Evolutionary conservation across 2,329 filamentous ascomycete genomes (phyloP).

Genomic region (Botrytis pseudocinerea): DNA sequence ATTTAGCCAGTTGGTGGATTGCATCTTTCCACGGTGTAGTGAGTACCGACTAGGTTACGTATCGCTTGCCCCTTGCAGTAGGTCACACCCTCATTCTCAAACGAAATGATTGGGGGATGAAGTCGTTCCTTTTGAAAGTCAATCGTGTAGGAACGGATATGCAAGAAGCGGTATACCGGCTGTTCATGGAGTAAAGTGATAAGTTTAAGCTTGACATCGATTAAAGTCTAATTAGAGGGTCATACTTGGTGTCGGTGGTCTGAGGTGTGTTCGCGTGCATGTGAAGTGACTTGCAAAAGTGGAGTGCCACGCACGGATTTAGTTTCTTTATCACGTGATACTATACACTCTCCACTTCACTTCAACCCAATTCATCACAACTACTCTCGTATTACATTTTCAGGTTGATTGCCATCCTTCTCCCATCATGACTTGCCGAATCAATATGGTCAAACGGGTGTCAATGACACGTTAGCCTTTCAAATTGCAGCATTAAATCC

Average conservation of each 20-base stretch:
- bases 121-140: neutral
- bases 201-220: neutral
- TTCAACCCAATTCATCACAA: neutral
- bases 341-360: fast-evolving
- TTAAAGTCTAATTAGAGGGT: neutral
- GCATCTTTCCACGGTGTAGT: neutral
- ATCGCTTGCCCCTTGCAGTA: neutral
- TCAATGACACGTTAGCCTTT: neutral
- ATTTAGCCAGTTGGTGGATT: neutral
- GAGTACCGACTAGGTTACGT: neutral
- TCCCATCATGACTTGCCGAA: neutral
- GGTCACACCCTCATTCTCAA: neutral
- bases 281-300: neutral
- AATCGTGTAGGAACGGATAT: neutral
- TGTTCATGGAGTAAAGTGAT: neutral
- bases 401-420: fast-evolving
- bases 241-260: neutral
- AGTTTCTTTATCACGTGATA: neutral
- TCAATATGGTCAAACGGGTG: fast-evolving
- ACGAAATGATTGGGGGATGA: neutral
- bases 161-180: neutral
- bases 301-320: neutral
- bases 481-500: neutral
- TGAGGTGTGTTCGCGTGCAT: neutral
- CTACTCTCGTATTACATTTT: neutral